Conservation (phyloP, 1,139 yeast species). For the Protomyces inundatus region DNA sequence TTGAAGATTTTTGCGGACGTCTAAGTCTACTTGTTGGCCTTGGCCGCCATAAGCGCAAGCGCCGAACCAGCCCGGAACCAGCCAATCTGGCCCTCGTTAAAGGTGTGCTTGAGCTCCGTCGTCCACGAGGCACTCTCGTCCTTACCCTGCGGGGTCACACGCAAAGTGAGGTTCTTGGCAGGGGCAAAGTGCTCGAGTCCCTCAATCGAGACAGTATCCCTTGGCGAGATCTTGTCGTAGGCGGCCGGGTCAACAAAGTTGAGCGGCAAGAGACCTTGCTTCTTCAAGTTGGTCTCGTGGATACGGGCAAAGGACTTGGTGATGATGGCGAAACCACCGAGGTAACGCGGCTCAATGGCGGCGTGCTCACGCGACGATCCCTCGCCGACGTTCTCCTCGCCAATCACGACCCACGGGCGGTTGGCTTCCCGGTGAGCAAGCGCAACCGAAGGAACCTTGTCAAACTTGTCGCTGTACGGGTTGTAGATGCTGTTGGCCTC, state of each 20-base stretch:
- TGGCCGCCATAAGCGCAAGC: slow-evolving; percentile 89
- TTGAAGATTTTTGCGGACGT: too few species aligned
- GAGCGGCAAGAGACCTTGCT: slow-evolving; percentile 96
- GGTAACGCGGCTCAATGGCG: slow-evolving; percentile 98
- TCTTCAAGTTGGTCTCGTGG: slow-evolving; percentile 89
- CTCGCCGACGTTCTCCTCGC: slow-evolving; percentile 99
- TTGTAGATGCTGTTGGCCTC: slow-evolving; percentile 90
- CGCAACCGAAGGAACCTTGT: slow-evolving; percentile 95
- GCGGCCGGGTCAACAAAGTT: slow-evolving; percentile 83
- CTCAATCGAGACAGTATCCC: slow-evolving; percentile 80
- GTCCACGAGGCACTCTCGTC: slow-evolving; percentile 58
- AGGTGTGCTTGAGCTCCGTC: slow-evolving; percentile 87
- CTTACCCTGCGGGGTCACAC: slow-evolving; percentile 87
- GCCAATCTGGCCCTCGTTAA: slow-evolving; percentile 91
- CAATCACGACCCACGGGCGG: slow-evolving; percentile 83
- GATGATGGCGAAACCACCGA: slow-evolving; percentile 96
- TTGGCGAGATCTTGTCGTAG: slow-evolving; percentile 89
- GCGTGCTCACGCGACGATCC: slow-evolving; percentile 99
- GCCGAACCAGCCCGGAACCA: slow-evolving; percentile 99
- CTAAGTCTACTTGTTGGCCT: slow-evolving; percentile 30
- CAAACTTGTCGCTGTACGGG: slow-evolving; percentile 85
- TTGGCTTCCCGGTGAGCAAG: slow-evolving; percentile 76
- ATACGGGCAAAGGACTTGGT: slow-evolving; percentile 98
- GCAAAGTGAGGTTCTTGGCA: slow-evolving; percentile 81
- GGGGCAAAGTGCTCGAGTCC: slow-evolving; percentile 87